These are phyloP conservation scores for Sphagnum tenellum DNA, from an alignment of 225 moss, liverwort and hornwort species.

Conservation along the genomic window DNA sequence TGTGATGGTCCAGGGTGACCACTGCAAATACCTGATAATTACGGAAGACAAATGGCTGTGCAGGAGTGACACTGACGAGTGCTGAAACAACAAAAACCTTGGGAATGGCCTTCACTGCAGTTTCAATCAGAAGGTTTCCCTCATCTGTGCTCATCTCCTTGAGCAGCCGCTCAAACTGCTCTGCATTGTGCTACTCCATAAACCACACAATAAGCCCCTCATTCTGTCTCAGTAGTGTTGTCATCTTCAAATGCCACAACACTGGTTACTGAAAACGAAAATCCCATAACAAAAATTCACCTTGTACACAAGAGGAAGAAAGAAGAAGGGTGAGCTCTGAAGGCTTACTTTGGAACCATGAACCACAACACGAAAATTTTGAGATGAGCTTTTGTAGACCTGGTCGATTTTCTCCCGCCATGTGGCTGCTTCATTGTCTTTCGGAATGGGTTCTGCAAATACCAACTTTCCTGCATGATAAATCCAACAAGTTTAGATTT, in stretches of 20 bases:
- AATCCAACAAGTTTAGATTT: not conserved
- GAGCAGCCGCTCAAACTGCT: slow-evolving; percentile 90
- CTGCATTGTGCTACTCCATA: slow-evolving; percentile 83
- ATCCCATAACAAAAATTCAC: not conserved
- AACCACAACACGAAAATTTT: slow-evolving; percentile 97
- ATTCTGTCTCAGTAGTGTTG: too few species aligned
- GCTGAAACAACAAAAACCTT: slow-evolving; percentile 97
- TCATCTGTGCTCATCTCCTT: slow-evolving; percentile 95
- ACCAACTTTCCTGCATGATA: slow-evolving; percentile 72
- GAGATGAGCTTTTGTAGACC: slow-evolving; percentile 98
- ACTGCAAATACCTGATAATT: slow-evolving; percentile 71
- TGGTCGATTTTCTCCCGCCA: slow-evolving; percentile 99
- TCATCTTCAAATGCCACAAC: too few species aligned
- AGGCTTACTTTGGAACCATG: slow-evolving; percentile 92
- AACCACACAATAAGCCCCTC: not conserved
- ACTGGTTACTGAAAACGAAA: not conserved
- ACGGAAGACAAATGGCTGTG: slow-evolving; percentile 96
- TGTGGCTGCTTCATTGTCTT: slow-evolving; percentile 95
- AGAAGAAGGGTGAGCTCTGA: not conserved
- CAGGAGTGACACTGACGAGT: slow-evolving; percentile 95
- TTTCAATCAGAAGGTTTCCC: slow-evolving; percentile 84
- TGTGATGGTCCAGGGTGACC: too few species aligned
- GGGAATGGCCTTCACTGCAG: slow-evolving; percentile 76
- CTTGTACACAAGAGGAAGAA: not conserved
- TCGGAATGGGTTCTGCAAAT: slow-evolving; percentile 86